These are phyloP conservation scores for Daldinia caldariorum DNA, from an alignment of 495 filamentous ascomycete species.

Conservation along the genomic window DNA sequence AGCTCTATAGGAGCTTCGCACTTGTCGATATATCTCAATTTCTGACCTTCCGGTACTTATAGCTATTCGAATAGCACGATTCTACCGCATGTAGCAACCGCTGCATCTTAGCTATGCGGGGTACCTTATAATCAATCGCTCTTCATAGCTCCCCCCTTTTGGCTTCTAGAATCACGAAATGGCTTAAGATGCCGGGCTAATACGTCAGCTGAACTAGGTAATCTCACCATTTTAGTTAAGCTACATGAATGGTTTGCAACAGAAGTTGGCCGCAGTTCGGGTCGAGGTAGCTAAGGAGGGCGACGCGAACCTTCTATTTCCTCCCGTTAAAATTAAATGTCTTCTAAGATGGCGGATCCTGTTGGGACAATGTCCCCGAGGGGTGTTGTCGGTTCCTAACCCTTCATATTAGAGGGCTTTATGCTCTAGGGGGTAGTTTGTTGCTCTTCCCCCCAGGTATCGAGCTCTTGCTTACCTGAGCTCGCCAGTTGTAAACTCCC, in stretches of 20 bases:
- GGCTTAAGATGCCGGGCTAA: neutral
- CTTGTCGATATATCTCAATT: neutral
- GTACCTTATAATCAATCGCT: slow-evolving; percentile 1
- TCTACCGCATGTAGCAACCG: neutral
- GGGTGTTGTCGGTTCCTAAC: slow-evolving; percentile 20
- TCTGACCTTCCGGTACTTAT: neutral
- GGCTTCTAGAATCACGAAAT: slow-evolving; percentile 9
- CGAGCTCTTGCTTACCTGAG: slow-evolving; percentile 33
- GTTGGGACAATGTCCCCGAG: slow-evolving; percentile 3
- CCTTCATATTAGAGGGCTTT: slow-evolving; percentile 21
- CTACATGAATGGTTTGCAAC: slow-evolving; percentile 15
- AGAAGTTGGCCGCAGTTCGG: neutral
- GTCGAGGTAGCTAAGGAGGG: slow-evolving; percentile 7
- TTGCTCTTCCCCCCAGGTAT: slow-evolving; percentile 13
- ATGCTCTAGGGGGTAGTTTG: slow-evolving; percentile 6
- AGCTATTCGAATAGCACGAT: slow-evolving; percentile 9
- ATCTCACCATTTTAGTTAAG: slow-evolving; percentile 18
- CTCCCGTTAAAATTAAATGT: neutral
- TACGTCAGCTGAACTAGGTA: slow-evolving; percentile 16
- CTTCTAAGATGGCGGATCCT: slow-evolving; percentile 2
- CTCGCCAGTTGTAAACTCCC: slow-evolving; percentile 42
- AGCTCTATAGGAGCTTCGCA: slow-evolving; percentile 2
- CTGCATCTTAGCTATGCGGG: neutral
- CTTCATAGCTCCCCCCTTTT: neutral
- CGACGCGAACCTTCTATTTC: neutral